A percentile compares a stretch with the other conserved stretches of the same genome.
Evolutionary conservation across 495 filamentous ascomycete genomes (phyloP).

Genomic region (Pseudevernia furfuracea): DNA sequence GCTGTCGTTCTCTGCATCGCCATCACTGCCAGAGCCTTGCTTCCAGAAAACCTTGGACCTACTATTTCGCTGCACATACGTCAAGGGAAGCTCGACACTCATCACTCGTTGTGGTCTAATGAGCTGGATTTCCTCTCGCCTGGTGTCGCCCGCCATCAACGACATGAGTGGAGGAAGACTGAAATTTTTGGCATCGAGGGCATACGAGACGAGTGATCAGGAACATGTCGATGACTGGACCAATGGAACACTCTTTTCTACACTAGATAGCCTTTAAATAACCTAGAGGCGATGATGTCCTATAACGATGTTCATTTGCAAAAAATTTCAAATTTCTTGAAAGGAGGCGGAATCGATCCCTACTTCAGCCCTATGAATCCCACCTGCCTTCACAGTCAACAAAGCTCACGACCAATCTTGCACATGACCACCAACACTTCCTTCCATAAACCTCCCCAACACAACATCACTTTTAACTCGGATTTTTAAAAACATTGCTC

Average conservation of each 20-base stretch:
- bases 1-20: slow-evolving; percentile 61
- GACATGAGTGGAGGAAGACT: slow-evolving; percentile 44
- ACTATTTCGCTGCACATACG: slow-evolving; percentile 61
- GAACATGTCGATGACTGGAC: slow-evolving; percentile 63
- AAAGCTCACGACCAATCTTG: neutral
- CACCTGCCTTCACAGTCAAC: neutral
- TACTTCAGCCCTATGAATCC: neutral
- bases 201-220: slow-evolving; percentile 66
- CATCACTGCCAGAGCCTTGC: slow-evolving; percentile 49
- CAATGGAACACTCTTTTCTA: slow-evolving; percentile 33
- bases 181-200: slow-evolving; percentile 47
- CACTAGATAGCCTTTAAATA: neutral
- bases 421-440: neutral
- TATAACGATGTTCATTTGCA: neutral
- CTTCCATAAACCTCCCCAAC: neutral
- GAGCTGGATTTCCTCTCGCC: slow-evolving; percentile 65
- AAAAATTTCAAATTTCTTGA: neutral
- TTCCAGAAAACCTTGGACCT: slow-evolving; percentile 65
- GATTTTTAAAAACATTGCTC: neutral
- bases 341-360: too few species aligned
- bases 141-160: slow-evolving; percentile 32
- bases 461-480: neutral
- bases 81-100: slow-evolving; percentile 76
- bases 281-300: neutral
- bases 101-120: slow-evolving; percentile 77